A percentile compares a stretch with the other conserved stretches of the same genome.
Conservation (phyloP, 495 filamentous ascomycete species). For the Aspergillus affinis region DNA sequence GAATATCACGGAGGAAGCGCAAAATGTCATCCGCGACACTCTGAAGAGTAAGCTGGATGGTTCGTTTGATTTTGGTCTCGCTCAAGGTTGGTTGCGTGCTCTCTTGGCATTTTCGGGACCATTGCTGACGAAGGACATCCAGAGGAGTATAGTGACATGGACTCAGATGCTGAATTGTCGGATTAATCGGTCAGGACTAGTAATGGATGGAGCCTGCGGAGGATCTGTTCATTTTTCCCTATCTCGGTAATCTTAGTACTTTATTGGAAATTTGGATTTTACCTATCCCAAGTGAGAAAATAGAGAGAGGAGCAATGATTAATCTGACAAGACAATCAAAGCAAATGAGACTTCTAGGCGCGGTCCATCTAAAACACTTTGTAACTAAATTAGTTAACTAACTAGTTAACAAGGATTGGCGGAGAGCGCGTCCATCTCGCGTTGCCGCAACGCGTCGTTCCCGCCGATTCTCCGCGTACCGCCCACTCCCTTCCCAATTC, state of each 20-base stretch:
- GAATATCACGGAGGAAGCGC: slow-evolving; percentile 33
- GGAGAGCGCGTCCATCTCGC: slow-evolving; percentile 26
- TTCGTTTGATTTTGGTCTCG: slow-evolving; percentile 42
- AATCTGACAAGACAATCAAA: background rate
- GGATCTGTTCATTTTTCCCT: background rate
- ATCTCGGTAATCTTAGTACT: background rate
- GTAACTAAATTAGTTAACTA: slow-evolving; percentile 1
- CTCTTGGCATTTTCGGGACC: too few relatives aligned
- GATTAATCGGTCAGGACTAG: slow-evolving; percentile 17
- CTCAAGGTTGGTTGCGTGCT: slow-evolving; percentile 20
- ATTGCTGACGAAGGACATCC: slow-evolving; percentile 7
- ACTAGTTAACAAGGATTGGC: slow-evolving; percentile 21
- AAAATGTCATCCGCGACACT: slow-evolving; percentile 35
- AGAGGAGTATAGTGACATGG: slow-evolving; percentile 30
- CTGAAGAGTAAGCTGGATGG: slow-evolving; percentile 38
- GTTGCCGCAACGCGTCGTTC: slow-evolving; percentile 22
- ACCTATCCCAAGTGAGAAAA: background rate
- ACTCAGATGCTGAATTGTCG: slow-evolving; percentile 30
- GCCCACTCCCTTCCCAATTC: background rate
- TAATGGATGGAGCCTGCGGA: background rate
- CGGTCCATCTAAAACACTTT: background rate
- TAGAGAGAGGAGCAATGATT: background rate
- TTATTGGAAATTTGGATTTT: background rate
- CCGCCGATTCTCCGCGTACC: slow-evolving; percentile 15
- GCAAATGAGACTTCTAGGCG: background rate